Base-by-base conservation (phyloP, 148 eudicot genomes). In the Persicaria maculosa region DNA sequence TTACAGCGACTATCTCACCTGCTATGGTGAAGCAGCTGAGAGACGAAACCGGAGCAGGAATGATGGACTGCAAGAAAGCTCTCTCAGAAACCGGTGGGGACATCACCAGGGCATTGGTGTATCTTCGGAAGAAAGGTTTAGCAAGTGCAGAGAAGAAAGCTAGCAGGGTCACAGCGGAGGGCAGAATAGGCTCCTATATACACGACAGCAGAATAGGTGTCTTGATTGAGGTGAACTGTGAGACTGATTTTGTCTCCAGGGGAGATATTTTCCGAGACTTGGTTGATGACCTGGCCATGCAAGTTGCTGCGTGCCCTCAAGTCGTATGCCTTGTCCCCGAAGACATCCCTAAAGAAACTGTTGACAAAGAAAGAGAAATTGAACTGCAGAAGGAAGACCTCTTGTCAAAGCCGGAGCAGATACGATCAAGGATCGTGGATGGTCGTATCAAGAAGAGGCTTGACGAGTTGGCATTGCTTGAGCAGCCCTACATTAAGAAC, bases 51-150 rank as follows among this genome's bases (percentile, higher is more conserved):
- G 99, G 99, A 79, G 96, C 97, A 50, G 97, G 97, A 48, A 95
- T 95, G 99, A 95, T 95, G 99, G 97, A 95, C 74, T 95, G 97
- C 87, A 95, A 95, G 79, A 95, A 87, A 72, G 97, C 99, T 36
- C 91, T 92, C 12, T 83, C 91, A 46, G 96, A 92, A 81, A 85
- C 92, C 16, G 93, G 77, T 73, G 97, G 99, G 6, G 94, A 95
- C 79, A 74, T 92, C 40, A 79, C 75, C 6, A 86, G 88, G 82
- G 99, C 99, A 40, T 92, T 87, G 75, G 99, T 89, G 74, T 92
- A 80, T 83, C 97, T 95, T 50, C 77, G 99, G 48, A 95, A 95
- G 85, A 95, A 95, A 83, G 99, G 99, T 70, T 83, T 95, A 61
- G 87, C 97, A 22, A 88, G 94, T 83, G 99, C 99, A 44, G 99